phyloP scores from a whole-genome alignment of 2,329 filamentous ascomycete species.

The Fusarium decemcellulare region DNA sequence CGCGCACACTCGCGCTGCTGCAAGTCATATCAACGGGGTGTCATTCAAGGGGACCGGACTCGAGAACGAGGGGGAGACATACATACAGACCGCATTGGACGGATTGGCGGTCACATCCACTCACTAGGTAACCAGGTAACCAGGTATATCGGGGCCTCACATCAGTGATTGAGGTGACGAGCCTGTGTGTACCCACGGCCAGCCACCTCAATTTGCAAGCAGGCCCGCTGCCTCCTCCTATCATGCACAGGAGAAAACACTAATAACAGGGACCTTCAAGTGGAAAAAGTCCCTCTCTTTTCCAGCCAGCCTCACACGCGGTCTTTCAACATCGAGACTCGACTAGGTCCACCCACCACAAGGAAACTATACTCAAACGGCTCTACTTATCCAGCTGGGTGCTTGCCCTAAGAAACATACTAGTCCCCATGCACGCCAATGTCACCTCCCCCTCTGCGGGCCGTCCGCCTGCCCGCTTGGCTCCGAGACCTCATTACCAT shows the following conservation, averaged over 20 bases:
- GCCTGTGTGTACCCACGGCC: constrained; percentile 29
- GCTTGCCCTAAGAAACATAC: constrained; percentile 19
- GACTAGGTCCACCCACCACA: neutral
- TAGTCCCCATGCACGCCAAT: constrained; percentile 28
- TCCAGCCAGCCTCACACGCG: neutral
- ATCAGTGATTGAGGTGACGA: too few species aligned
- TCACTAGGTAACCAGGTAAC: too few species aligned
- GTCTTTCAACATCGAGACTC: too few species aligned
- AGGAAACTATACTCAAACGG: neutral
- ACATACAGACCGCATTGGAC: neutral
- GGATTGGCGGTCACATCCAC: constrained; percentile 25
- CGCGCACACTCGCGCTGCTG: too few species aligned
- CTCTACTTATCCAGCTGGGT: too few species aligned
- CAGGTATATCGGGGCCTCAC: constrained; percentile 29
- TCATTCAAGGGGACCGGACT: too few species aligned
- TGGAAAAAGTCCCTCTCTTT: neutral
- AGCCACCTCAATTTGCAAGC: constrained; percentile 26
- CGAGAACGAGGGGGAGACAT: constrained; percentile 8
- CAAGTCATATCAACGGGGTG: too few species aligned
- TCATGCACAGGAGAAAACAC: constrained; percentile 34
- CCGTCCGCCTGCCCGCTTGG: constrained; percentile 39
- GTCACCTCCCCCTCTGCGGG: constrained; percentile 44
- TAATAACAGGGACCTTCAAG: constrained; percentile 6
- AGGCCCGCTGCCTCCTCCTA: constrained; percentile 16
- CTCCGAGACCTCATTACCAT: constrained; percentile 35